Evolutionary conservation across 2,329 filamentous ascomycete species (phyloP).

Genomic region (Drechslerella coelobrocha): DNA sequence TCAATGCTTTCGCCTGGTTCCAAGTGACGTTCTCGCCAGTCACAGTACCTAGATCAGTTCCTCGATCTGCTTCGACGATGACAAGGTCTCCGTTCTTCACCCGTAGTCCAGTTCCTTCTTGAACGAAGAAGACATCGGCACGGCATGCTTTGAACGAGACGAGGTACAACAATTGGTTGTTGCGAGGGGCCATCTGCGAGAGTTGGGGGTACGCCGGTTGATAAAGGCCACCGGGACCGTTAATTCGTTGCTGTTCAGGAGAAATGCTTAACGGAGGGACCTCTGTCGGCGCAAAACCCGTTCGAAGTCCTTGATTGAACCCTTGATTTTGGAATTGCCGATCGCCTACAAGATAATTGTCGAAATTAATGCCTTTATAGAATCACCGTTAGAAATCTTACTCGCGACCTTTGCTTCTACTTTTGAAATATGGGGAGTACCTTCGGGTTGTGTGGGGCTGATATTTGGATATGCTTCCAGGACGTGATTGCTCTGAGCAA

Average conservation of each 20-base stretch:
- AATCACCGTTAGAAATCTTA: conserved; percentile 57
- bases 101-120: conserved; percentile 89
- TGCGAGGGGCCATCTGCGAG: conserved; percentile 49
- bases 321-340: conserved; percentile 56
- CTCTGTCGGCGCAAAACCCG: conserved; percentile 29
- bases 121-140: conserved; percentile 95
- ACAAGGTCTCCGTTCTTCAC: conserved; percentile 92
- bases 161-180: conserved; percentile 78
- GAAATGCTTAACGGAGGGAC: conserved; percentile 52
- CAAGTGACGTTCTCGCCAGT: conserved; percentile 86
- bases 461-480: conserved; percentile 62
- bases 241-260: conserved; percentile 51
- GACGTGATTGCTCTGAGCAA: conserved; percentile 53
- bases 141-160: conserved; percentile 96
- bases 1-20: conserved; percentile 83
- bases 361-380: conserved; percentile 52
- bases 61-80: conserved; percentile 95
- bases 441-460: conserved; percentile 47
- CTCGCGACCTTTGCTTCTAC: conserved; percentile 59
- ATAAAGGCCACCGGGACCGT: conserved; percentile 33
- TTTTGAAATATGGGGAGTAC: conserved; percentile 59
- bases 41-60: conserved; percentile 92
- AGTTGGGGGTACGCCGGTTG: conserved; percentile 33
- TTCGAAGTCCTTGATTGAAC: conserved; percentile 27
- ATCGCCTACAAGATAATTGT: conserved; percentile 58